Base-by-base conservation (phyloP, 441 rosid genomes). In the Sinapis alba region DNA sequence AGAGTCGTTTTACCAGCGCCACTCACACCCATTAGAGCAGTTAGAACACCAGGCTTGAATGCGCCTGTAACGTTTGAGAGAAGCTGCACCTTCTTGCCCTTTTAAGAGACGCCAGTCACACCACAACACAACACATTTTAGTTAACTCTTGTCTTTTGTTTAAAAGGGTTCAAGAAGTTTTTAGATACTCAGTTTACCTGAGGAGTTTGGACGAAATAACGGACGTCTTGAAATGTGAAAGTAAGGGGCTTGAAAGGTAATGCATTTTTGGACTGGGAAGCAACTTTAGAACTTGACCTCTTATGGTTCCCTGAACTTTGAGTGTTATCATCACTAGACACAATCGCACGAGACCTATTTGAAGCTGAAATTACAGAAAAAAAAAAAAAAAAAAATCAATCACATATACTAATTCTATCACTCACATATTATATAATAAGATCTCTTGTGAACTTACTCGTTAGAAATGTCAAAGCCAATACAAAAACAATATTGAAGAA, bases 1-100 rank as follows among this genome's bases (percentile, higher is more conserved):
- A 90, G 78, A 51, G 96, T 90, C 10, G 93, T 90, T 72, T 88
- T 94, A 16, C 97, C 97, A 26, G 97, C 97, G 1, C 98, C 98
- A 73, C 91, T 94, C 20, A 89, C 92, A 12, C 97, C 98, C 93
- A 94, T 92, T 69, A 92, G 60, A 59, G 98, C 97, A 16, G 95
- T 92, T 24, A 94, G 93, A 75, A 94, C 87, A n/a, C 98, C 95
- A 0, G 97, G 95, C 85, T 90, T 83, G 69, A 94, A 94, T 63
- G 93, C 85, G 2, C 98, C 95, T 63, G 86, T 80, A 66, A 86
- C 79, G 24, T 74, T 83, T 50, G 76, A 66, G 47, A 90, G 90
- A 47, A 90, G 88, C 75, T 88, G 89, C 19, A 86, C 84, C 73
- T 82, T 86, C 57, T 82, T 84, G 23, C 53, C 72, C 77, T 27